Evolutionary conservation across 1,284 basidiomycete genomes (phyloP), one percentile per base, ranked within the genome.

Genomic region (Heterobasidion parviporum): DNA sequence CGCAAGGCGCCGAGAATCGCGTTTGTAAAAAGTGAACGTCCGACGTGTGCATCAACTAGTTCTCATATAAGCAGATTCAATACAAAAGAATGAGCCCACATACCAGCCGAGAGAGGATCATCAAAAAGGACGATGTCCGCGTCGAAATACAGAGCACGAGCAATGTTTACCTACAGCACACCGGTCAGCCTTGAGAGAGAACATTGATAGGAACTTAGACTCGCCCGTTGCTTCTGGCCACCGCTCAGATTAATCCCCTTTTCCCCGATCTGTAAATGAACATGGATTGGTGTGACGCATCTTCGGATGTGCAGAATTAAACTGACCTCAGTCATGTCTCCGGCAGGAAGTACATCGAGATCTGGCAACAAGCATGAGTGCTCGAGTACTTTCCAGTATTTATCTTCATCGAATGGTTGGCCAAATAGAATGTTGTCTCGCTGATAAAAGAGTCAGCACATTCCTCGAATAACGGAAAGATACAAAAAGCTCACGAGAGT

Each of bases 371-470:
- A 74, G 64, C 87, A 92, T 0, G 89, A 79, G 63, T 89, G 84
- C 9, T 76, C 74, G 16, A 94, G 73, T 1, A 86, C 90, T 44
- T 80, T 80, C 85, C 86, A 87, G 67, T 93, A 95, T 36, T 80
- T 78, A 48, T 82, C 80, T 62, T 89, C 83, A 47, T 94, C 87
- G 65, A 86, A 94, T 1, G 85, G 83, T 41, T 83, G 76, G 43
- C 92, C 92, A 64, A 95, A 95, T 54, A 88, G 82, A 54, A 96
- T 85, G 66, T 96, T 96, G 51, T 94, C 87, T 45, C 87, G 89
- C 82, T 73, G 18, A 18, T 10, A 48, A 10, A 48, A 48, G 12
- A 15, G 46, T 48, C 46, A 32, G 10, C 3, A 48, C 5, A 32
- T 4, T 15, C 46, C 5, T 14, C 12, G 14, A 16, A 48, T 48